Evolutionary conservation across 2,329 filamentous ascomycete genomes (phyloP).

Genomic region (Lachnellula arida): DNA sequence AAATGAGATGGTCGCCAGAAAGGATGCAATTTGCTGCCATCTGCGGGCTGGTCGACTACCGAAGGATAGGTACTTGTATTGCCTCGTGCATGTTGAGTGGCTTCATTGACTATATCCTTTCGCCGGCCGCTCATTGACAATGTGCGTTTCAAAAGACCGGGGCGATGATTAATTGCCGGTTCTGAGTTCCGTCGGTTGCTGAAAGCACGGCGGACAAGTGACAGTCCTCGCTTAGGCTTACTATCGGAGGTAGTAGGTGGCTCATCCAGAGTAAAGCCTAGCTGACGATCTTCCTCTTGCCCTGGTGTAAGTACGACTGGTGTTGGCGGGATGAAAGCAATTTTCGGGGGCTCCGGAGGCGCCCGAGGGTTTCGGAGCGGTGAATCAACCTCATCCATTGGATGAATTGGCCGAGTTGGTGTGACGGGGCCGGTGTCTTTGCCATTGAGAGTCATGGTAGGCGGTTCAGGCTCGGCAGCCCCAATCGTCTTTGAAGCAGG

Average conservation of each 20-base stretch:
- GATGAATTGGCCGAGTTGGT: conserved; percentile 45
- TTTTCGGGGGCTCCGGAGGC: conserved; percentile 52
- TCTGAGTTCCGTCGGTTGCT: conserved; percentile 46
- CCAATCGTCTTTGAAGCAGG: conserved; percentile 10
- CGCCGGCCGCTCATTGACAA: conserved; percentile 26
- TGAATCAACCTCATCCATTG: conserved; percentile 53
- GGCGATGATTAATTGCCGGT: conserved; percentile 43
- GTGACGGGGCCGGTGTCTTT: conserved; percentile 43
- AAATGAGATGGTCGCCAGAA: conserved; percentile 55
- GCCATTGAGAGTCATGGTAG: conserved; percentile 29
- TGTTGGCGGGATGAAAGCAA: conserved; percentile 60
- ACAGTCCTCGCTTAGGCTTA: conserved; percentile 43
- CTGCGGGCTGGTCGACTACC: conserved; percentile 43
- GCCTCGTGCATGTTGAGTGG: conserved; percentile 24
- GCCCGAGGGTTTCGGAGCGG: conserved; percentile 57
- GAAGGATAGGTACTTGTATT: conserved; percentile 36
- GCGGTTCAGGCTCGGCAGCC: conserved; percentile 9
- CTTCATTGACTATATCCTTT: conserved; percentile 15
- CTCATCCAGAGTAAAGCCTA: conserved; percentile 48
- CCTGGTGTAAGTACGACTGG: conserved; percentile 55
- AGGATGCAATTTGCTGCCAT: conserved; percentile 54
- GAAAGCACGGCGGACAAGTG: conserved; percentile 51
- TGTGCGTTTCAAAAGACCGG: conserved; percentile 48
- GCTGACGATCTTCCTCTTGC: conserved; percentile 45
- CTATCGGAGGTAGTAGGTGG: conserved; percentile 32